Evolutionary conservation across 352 stramenopile species (phyloP).

Genomic region (Phytophthora sp.): DNA sequence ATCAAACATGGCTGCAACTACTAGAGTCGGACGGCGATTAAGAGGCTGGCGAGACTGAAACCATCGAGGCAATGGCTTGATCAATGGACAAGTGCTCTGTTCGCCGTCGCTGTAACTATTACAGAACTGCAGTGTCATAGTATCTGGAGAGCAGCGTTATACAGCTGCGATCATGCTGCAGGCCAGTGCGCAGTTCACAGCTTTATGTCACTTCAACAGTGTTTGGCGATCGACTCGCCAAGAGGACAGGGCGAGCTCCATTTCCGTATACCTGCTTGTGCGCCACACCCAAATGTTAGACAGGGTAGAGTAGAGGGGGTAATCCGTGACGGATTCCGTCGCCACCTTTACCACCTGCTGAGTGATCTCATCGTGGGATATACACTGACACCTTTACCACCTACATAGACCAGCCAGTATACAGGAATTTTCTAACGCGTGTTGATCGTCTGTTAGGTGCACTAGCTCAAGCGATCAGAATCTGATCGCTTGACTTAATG

Average conservation of each 20-base stretch:
- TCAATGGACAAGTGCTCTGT: slow-evolving; percentile 31
- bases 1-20: too few relatives aligned
- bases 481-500: too few relatives aligned
- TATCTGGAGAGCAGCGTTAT: too few relatives aligned
- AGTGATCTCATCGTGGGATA: background rate
- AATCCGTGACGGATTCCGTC: too few relatives aligned
- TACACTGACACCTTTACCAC: slow-evolving; percentile 10
- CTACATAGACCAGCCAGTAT: slow-evolving; percentile 11
- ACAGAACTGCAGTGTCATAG: too few relatives aligned
- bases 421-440: slow-evolving; percentile 4
- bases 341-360: too few relatives aligned
- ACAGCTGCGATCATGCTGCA: too few relatives aligned
- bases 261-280: slow-evolving; percentile 18
- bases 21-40: too few relatives aligned
- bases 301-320: background rate
- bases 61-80: too few relatives aligned
- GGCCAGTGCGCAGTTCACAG: background rate
- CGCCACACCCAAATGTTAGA: slow-evolving; percentile 6
- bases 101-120: slow-evolving; percentile 21
- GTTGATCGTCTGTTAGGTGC: background rate
- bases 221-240: background rate
- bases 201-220: background rate
- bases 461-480: background rate
- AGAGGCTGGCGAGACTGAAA: too few relatives aligned
- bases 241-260: slow-evolving; percentile 8